Percentiles rank a stretch among this genome's conserved stretches.
These are phyloP conservation scores for Claviceps lovelessii DNA, from an alignment of 2,329 filamentous ascomycete species.

Conservation along the genomic window DNA sequence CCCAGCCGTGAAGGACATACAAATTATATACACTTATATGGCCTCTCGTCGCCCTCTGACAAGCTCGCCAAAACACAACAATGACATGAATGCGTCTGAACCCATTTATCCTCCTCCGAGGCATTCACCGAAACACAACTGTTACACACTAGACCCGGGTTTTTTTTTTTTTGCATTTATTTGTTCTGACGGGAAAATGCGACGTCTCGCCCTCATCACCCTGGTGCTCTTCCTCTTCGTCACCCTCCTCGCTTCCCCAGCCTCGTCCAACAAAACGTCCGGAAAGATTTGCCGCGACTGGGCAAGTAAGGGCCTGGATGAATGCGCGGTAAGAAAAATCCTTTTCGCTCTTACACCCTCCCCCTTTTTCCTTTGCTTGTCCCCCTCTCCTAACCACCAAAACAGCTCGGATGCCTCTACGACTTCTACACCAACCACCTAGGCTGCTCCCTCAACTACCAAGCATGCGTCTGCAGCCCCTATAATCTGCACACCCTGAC, in stretches of 20 bases:
- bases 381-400: too few species aligned
- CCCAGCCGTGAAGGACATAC: too few species aligned
- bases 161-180: too few species aligned
- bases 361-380: neutral
- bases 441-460: neutral
- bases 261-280: too few species aligned
- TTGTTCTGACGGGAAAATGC: neutral
- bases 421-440: neutral
- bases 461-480: neutral
- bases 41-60: too few species aligned
- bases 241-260: neutral
- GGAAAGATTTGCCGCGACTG: neutral
- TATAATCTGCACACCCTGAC: neutral
- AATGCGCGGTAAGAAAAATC: neutral
- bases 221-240: neutral
- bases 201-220: neutral
- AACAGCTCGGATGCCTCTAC: neutral
- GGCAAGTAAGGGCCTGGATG: neutral
- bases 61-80: too few species aligned
- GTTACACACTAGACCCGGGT: too few species aligned
- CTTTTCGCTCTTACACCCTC: neutral
- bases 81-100: too few species aligned
- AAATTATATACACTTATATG: too few species aligned
- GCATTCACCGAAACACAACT: too few species aligned
- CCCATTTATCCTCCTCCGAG: too few species aligned